These are phyloP conservation scores for Metschnikowia orientalis DNA, from an alignment of 805 yeast genomes.

Conservation along the genomic window DNA sequence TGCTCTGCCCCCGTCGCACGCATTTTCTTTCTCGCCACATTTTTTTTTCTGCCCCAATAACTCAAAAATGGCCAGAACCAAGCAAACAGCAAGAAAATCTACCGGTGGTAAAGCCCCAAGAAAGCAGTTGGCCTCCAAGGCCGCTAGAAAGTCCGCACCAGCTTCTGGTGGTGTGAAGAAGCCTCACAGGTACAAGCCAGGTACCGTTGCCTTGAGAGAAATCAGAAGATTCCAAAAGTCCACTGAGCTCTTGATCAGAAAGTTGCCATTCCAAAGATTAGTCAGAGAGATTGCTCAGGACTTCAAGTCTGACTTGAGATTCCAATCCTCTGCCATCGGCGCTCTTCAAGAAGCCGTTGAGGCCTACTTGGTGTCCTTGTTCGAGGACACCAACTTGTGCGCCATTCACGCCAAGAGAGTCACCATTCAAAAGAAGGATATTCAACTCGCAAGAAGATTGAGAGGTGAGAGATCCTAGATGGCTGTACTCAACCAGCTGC, in stretches of 20 bases:
- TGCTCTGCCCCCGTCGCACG: conserved; percentile 7
- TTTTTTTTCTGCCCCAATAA: conserved; percentile 1
- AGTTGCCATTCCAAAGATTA: conserved; percentile 45
- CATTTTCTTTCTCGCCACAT: neutral
- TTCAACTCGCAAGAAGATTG: conserved; percentile 46
- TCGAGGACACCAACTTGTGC: conserved; percentile 46
- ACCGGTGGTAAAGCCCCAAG: conserved; percentile 48
- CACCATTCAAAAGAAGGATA: conserved; percentile 45
- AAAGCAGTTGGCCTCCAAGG: conserved; percentile 46
- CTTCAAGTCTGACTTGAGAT: conserved; percentile 43
- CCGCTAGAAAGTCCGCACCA: conserved; percentile 47
- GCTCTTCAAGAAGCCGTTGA: conserved; percentile 46
- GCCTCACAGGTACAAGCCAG: conserved; percentile 48
- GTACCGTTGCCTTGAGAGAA: conserved; percentile 47
- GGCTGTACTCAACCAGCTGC: too few species aligned
- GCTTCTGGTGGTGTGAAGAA: conserved; percentile 44
- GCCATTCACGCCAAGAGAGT: conserved; percentile 47
- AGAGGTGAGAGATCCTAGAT: conserved; percentile 43
- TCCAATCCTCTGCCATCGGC: conserved; percentile 44
- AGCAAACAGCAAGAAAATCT: conserved; percentile 46
- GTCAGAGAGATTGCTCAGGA: conserved; percentile 46
- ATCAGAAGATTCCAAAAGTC: conserved; percentile 45
- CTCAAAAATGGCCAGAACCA: conserved; percentile 40
- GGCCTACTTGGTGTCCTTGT: conserved; percentile 43
- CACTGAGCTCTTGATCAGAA: conserved; percentile 43